These are phyloP conservation scores for Staphylotrichum longicolle DNA, from an alignment of 495 filamentous ascomycete species.

Conservation along the genomic window DNA sequence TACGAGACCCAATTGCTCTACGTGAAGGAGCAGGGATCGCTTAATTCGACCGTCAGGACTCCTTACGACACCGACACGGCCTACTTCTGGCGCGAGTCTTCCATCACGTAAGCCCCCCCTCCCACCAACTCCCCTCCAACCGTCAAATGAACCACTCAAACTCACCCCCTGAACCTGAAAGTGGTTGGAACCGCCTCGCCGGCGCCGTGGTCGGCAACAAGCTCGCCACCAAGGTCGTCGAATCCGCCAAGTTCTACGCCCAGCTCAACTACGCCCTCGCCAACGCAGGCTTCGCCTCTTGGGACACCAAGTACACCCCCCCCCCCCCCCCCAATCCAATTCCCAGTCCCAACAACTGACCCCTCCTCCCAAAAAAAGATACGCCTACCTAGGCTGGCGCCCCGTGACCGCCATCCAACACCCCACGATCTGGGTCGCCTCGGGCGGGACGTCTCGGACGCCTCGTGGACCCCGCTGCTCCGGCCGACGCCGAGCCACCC, in stretches of 20 bases:
- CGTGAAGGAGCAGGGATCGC: slow-evolving; percentile 32
- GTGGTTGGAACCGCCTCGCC: slow-evolving; percentile 39
- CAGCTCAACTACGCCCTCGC: slow-evolving; percentile 42
- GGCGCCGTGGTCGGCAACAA: slow-evolving; percentile 27
- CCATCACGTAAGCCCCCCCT: slow-evolving; percentile 27
- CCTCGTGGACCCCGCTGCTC: slow-evolving; percentile 35
- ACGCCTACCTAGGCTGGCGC: slow-evolving; percentile 32
- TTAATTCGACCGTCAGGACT: slow-evolving; percentile 27
- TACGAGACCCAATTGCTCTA: slow-evolving; percentile 27
- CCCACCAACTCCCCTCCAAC: background rate
- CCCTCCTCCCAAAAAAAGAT: slow-evolving; percentile 10
- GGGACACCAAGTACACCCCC: slow-evolving; percentile 29
- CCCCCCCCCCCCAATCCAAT: background rate
- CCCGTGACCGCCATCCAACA: slow-evolving; percentile 37
- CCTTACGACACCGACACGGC: slow-evolving; percentile 35
- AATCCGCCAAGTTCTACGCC: slow-evolving; percentile 37
- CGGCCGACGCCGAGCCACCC: slow-evolving; percentile 37
- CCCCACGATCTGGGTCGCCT: slow-evolving; percentile 27
- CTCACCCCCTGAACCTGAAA: background rate
- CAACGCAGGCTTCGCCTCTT: slow-evolving; percentile 36
- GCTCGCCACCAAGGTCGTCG: slow-evolving; percentile 29
- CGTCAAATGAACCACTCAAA: background rate
- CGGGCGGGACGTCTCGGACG: slow-evolving; percentile 26
- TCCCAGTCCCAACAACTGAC: background rate
- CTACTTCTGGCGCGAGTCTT: slow-evolving; percentile 37